phyloP scores from a whole-genome alignment of 345 rosid genomes.

The Rhodamnia rubescens region DNA sequence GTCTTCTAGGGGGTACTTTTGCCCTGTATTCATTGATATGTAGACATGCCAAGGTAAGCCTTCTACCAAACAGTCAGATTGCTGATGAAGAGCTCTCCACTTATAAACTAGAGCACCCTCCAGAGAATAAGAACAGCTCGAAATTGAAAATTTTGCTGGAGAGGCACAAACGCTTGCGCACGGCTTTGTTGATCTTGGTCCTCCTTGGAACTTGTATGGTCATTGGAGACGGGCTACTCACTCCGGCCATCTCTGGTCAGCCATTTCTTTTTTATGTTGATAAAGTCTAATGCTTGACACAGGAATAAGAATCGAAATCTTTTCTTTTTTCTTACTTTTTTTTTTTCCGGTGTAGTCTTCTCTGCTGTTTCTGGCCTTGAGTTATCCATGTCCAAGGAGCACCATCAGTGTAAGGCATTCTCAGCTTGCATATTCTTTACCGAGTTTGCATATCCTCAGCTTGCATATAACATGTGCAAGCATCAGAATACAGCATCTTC shows the following conservation, averaged over 20 bases:
- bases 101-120: slow-evolving; percentile 71
- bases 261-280: neutral
- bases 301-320: neutral
- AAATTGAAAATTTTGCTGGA: slow-evolving; percentile 64
- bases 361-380: slow-evolving; percentile 99
- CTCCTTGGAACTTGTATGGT: slow-evolving; percentile 99
- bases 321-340: neutral
- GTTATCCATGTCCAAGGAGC: slow-evolving; percentile 82
- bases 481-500: neutral
- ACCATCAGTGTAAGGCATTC: slow-evolving; percentile 74
- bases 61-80: slow-evolving; percentile 82
- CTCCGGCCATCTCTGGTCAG: slow-evolving; percentile 96
- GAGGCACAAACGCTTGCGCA: slow-evolving; percentile 72
- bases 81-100: slow-evolving; percentile 98
- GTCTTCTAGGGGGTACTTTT: slow-evolving; percentile 75
- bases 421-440: neutral
- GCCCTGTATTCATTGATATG: slow-evolving; percentile 89
- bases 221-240: slow-evolving; percentile 94
- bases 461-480: neutral
- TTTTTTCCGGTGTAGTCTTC: slow-evolving; percentile 48
- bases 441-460: neutral
- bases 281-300: neutral
- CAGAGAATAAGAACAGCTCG: slow-evolving; percentile 52
- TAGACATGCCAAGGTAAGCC: slow-evolving; percentile 91
- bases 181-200: slow-evolving; percentile 82